Conservation (phyloP, 768 basidiomycete genomes). For the Calocera viscosa region DNA sequence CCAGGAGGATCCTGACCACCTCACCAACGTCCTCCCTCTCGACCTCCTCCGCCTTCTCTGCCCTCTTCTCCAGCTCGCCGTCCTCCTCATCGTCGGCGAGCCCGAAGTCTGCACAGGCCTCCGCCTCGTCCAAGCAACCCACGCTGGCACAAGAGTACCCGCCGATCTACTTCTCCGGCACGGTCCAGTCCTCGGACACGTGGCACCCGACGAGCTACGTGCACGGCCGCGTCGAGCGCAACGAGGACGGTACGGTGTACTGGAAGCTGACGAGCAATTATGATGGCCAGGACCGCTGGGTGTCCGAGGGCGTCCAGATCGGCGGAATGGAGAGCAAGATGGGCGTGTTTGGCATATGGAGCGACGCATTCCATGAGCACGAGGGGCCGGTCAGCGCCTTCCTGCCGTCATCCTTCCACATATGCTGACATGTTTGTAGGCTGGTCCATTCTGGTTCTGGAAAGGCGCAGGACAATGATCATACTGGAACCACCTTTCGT, state of each 20-base stretch:
- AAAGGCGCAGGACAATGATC: background rate
- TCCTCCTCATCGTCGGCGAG: background rate
- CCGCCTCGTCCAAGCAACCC: background rate
- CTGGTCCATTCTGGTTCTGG: background rate
- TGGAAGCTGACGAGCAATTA: background rate
- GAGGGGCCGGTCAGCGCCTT: slow-evolving; percentile 15
- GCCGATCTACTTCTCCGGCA: background rate
- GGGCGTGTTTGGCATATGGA: slow-evolving; percentile 60
- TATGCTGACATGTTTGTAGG: background rate
- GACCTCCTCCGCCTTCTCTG: slow-evolving; percentile 16
- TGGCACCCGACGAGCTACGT: background rate
- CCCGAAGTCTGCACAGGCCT: background rate
- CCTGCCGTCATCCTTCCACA: background rate
- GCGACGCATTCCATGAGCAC: slow-evolving; percentile 45
- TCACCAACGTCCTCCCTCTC: slow-evolving; percentile 15
- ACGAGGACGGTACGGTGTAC: background rate
- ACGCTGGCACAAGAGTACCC: background rate
- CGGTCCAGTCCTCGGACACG: background rate
- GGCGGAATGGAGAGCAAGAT: slow-evolving; percentile 52
- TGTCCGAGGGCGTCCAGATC: slow-evolving; percentile 29
- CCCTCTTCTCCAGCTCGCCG: background rate
- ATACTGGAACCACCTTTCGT: background rate
- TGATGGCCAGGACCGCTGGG: slow-evolving; percentile 14
- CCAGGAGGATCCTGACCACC: background rate
- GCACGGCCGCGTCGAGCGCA: background rate